phyloP scores from a whole-genome alignment of 169 alveolate genomes.

The Plasmodium cynomolgi region DNA sequence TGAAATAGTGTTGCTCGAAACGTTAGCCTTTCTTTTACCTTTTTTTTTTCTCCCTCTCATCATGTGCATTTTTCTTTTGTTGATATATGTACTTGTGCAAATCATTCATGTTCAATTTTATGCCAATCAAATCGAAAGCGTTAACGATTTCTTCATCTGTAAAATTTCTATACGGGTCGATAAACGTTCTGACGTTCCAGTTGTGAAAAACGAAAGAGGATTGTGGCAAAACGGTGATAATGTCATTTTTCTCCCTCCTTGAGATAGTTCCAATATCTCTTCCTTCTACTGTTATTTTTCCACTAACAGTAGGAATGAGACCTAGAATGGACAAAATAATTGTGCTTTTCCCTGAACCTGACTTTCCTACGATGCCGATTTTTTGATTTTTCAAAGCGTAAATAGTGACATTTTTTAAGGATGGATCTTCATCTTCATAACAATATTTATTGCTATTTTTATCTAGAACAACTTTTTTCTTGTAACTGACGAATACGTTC shows the following conservation, averaged over 20 bases:
- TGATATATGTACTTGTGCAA: conserved; percentile 34
- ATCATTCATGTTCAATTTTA: conserved; percentile 35
- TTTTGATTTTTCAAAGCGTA: conserved; percentile 81
- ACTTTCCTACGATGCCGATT: conserved; percentile 80
- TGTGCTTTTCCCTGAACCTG: conserved; percentile 83
- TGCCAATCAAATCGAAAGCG: conserved; percentile 59
- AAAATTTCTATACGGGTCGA: conserved; percentile 77
- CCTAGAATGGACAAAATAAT: conserved; percentile 78
- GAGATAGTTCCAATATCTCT: conserved; percentile 42
- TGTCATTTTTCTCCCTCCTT: conserved; percentile 41
- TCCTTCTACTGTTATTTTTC: conserved; percentile 77
- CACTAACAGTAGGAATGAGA: conserved; percentile 53
- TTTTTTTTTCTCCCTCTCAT: conserved; percentile 5
- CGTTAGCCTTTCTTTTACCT: neutral
- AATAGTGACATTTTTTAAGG: conserved; percentile 73
- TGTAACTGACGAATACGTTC: conserved; percentile 56
- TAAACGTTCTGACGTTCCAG: conserved; percentile 78
- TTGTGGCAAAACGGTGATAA: conserved; percentile 80
- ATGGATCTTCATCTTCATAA: conserved; percentile 65
- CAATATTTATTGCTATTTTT: conserved; percentile 5
- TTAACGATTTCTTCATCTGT: conserved; percentile 71
- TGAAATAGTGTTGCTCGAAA: conserved; percentile 23
- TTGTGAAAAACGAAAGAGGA: conserved; percentile 75
- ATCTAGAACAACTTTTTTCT: conserved; percentile 38
- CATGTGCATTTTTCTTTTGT: neutral